phyloP scores from a whole-genome alignment of 202 grass and related monocot genomes.

The Hordeum pubiflorum region DNA sequence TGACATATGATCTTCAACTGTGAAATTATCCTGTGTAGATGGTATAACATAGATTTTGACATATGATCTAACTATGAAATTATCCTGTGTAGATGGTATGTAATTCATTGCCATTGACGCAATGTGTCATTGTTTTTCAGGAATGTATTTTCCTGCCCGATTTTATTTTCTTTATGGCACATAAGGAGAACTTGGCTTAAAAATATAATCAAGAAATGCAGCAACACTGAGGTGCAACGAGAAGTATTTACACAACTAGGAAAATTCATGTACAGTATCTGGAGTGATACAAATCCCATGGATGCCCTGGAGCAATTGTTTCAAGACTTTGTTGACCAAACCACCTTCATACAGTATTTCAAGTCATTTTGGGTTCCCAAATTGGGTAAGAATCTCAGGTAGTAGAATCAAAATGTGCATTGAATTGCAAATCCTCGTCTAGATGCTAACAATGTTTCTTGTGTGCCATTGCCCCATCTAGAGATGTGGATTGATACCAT shows the following conservation, averaged over 20 bases:
- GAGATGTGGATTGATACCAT: constrained; percentile 85
- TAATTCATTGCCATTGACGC: neutral
- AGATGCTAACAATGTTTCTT: constrained; percentile 10
- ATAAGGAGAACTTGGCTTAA: constrained; percentile 85
- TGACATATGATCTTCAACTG: neutral
- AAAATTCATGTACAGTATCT: constrained; percentile 64
- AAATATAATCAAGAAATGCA: constrained; percentile 78
- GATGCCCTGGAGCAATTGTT: constrained; percentile 62
- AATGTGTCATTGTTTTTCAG: constrained; percentile 33
- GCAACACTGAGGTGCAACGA: constrained; percentile 51
- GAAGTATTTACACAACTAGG: constrained; percentile 66
- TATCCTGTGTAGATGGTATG: neutral
- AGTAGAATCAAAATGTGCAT: neutral
- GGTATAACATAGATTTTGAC: neutral
- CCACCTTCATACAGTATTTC: constrained; percentile 71
- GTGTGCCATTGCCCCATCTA: constrained; percentile 25
- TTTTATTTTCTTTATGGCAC: constrained; percentile 81
- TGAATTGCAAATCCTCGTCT: neutral
- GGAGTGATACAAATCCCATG: constrained; percentile 55
- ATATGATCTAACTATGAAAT: neutral
- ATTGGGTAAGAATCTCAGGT: constrained; percentile 53
- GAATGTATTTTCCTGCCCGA: constrained; percentile 64
- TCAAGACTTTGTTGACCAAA: constrained; percentile 92
- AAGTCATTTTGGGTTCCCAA: constrained; percentile 93
- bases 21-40: neutral